Evolutionary conservation across 2,329 filamentous ascomycete genomes (phyloP).

Genomic region (Venturiaceae sp.): DNA sequence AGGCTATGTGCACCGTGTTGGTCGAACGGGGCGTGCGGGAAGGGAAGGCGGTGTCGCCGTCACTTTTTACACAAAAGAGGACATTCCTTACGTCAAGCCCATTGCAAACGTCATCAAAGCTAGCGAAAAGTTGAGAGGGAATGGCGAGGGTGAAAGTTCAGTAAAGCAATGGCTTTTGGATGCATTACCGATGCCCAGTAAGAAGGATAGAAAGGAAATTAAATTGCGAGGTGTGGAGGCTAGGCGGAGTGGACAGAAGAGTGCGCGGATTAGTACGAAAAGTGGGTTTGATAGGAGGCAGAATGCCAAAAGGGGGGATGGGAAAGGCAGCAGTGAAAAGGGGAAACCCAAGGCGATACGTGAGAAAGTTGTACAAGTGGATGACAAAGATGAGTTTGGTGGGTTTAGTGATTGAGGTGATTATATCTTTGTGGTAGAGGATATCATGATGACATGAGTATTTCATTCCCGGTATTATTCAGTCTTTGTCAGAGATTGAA

Average conservation of each 20-base stretch:
- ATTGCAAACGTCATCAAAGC: conserved; percentile 87
- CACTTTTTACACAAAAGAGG: conserved; percentile 92
- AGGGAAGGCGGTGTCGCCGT: conserved; percentile 81
- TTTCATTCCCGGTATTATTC: no score
- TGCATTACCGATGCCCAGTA: conserved; percentile 71
- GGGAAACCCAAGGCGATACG: not conserved
- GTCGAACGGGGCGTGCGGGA: conserved; percentile 81
- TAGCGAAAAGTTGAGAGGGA: conserved; percentile 60
- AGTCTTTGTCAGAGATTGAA: no score
- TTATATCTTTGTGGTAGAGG: no score
- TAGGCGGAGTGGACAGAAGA: conserved; percentile 39
- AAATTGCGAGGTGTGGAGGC: conserved; percentile 75
- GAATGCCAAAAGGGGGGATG: not conserved
- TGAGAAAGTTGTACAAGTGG: not conserved
- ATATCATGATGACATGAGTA: no score
- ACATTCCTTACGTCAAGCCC: conserved; percentile 80
- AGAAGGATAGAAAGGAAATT: conserved; percentile 73
- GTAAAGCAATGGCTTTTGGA: conserved; percentile 83
- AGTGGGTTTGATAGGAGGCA: not conserved
- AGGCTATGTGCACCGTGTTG: conserved; percentile 86
- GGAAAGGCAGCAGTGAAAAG: not conserved
- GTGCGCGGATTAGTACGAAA: conserved; percentile 70
- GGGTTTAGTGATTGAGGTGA: conserved; percentile 7
- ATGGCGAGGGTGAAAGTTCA: conserved; percentile 42
- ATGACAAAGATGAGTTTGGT: conserved; percentile 3